Evolutionary conservation across 805 yeast genomes (phyloP), one percentile per base, ranked within the genome.

Genomic region (Phaffomyces antillensis): DNA sequence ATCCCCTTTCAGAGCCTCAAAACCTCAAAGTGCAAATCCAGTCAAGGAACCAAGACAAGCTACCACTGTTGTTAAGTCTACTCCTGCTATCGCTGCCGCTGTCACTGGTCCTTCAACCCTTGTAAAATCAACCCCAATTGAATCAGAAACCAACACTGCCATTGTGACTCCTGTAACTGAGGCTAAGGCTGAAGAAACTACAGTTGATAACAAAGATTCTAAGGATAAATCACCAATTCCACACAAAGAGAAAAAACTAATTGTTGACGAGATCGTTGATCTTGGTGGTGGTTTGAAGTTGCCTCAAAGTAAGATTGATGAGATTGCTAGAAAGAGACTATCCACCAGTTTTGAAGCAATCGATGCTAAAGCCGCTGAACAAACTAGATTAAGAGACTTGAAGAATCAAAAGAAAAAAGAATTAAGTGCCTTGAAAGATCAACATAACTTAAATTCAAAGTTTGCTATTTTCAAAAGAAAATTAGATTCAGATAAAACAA

Each of bases 201-300:
- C 34, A 12, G 31, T n/a, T 17, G 39, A 33, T 28, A 41, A 9
- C 12, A 12, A 16, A 9, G 20, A 33, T 11, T 10, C 30, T 7
- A 17, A 13, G 11, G 25, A 30, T 13, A 39, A 15, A 24, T 32
- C 25, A 5, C 31, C 28, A 31, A 37, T 5, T 5, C 23, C 23
- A 20, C 23, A 20, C 23, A 28, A 39, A 18, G 36, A 36, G 17
- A 52, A 53, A 45, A 50, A 52, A 26, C 41, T 33, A 10, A 51
- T 47, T 16, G 51, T 50, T 20, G 61, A 59, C 36, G 47, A 44
- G 3, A 42, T 55, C n/a, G 42, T 59, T 35, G 61, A 59, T 35
- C 44, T 59, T 3, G 63, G 63, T 36, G 61, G 58, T 39, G 63
- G 63, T 10, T 46, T 59, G 40, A 58, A 56, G 45, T 43, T 59